Evolutionary conservation across 2,329 filamentous ascomycete species (phyloP).

Genomic region (Fusarium musae): DNA sequence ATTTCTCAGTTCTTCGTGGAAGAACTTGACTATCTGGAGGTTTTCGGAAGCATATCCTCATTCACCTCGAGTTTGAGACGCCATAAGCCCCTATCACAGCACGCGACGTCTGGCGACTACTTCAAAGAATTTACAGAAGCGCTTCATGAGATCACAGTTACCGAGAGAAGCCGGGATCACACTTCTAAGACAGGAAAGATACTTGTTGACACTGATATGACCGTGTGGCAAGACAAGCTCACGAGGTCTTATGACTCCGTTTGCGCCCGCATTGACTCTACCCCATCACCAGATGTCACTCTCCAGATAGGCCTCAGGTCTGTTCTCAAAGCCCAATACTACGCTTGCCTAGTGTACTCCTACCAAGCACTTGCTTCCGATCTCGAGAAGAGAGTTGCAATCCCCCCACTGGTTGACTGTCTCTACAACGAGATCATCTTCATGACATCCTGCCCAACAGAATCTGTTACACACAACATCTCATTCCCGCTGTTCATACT

Average conservation of each 20-base stretch:
- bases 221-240: not conserved
- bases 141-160: not conserved
- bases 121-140: not conserved
- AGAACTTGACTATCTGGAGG: not conserved
- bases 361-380: not conserved
- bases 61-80: not conserved
- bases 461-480: not conserved
- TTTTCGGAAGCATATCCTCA: not conserved
- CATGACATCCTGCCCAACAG: not conserved
- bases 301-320: not conserved
- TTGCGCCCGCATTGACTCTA: not conserved
- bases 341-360: not conserved
- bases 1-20: not conserved
- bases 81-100: not conserved
- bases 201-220: not conserved
- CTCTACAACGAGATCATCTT: not conserved
- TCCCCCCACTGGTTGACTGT: not conserved
- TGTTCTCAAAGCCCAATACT: not conserved
- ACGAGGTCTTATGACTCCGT: not conserved
- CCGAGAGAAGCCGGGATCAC: not conserved
- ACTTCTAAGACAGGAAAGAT: not conserved
- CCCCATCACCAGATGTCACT: not conserved
- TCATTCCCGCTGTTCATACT: slow-evolving; percentile 1
- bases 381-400: not conserved
- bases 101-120: not conserved